Percentiles rank a stretch among this genome's conserved stretches.
Conservation (phyloP, 768 basidiomycete genomes). For the Tephrocybe sp. region DNA sequence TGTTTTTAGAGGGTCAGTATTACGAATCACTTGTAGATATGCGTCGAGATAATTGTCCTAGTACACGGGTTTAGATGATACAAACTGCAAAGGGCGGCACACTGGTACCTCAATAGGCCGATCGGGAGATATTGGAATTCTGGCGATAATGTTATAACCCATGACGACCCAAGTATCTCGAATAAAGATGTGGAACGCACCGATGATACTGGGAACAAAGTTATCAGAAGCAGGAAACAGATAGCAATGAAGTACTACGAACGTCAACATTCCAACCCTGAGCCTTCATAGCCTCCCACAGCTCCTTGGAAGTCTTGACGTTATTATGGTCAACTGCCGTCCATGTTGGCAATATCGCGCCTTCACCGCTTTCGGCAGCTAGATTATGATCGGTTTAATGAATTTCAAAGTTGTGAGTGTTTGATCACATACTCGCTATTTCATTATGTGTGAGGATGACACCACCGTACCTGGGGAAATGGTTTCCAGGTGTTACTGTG, state of each 20-base stretch:
- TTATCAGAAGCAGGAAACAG: slow-evolving; percentile 10
- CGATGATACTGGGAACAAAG: slow-evolving; percentile 64
- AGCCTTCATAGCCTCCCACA: slow-evolving; percentile 75
- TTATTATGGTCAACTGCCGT: slow-evolving; percentile 71
- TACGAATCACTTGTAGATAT: slow-evolving; percentile 78
- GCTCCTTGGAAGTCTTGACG: slow-evolving; percentile 84
- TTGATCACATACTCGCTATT: slow-evolving; percentile 49
- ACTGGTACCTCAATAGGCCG: slow-evolving; percentile 76
- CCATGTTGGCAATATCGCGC: slow-evolving; percentile 90
- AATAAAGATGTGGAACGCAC: slow-evolving; percentile 27
- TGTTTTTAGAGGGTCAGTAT: slow-evolving; percentile 75
- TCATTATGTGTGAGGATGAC: slow-evolving; percentile 93
- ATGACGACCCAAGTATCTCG: neutral
- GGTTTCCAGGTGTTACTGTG: slow-evolving; percentile 3
- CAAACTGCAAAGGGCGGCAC: neutral
- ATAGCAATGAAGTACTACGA: slow-evolving; percentile 20
- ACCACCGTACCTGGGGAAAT: slow-evolving; percentile 69
- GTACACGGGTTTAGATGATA: neutral
- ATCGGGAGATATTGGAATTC: slow-evolving; percentile 94
- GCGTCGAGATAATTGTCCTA: slow-evolving; percentile 96
- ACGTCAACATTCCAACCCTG: slow-evolving; percentile 95
- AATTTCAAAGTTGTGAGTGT: neutral
- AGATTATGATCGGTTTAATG: slow-evolving; percentile 2
- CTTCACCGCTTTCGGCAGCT: slow-evolving; percentile 64
- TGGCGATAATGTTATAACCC: slow-evolving; percentile 21